Percentiles rank a stretch among this genome's conserved stretches.
Evolutionary conservation across 106 monocot species (phyloP).

Genomic region (Phalaenopsis equestris): DNA sequence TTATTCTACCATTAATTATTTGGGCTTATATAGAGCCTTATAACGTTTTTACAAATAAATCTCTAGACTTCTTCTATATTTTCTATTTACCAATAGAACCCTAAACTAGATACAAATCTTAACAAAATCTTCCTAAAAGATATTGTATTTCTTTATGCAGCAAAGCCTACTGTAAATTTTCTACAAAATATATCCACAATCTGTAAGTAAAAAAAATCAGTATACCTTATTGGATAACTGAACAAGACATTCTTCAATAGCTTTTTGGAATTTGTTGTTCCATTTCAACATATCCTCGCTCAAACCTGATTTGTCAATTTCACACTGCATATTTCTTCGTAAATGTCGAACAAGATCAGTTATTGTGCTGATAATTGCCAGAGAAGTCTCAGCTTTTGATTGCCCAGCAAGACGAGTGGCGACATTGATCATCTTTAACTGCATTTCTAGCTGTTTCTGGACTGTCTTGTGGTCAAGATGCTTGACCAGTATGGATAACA

Average conservation of each 20-base stretch:
- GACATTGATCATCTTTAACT: constrained; percentile 66
- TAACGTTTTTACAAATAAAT: no score
- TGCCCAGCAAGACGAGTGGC: constrained; percentile 49
- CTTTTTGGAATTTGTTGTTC: constrained; percentile 45
- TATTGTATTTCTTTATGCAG: background rate
- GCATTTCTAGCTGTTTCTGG: constrained; percentile 57
- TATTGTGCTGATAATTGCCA: constrained; percentile 54
- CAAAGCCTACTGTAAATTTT: background rate
- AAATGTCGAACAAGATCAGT: constrained; percentile 75
- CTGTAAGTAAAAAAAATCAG: background rate
- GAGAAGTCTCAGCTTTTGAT: constrained; percentile 48
- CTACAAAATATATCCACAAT: background rate
- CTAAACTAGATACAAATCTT: no score
- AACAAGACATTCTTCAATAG: constrained; percentile 67
- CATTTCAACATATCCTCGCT: constrained; percentile 38
- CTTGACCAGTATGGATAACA: constrained; percentile 74
- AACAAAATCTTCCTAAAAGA: no score
- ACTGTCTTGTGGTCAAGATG: constrained; percentile 86
- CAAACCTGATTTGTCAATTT: constrained; percentile 14
- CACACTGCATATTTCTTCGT: constrained; percentile 55
- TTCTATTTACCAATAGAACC: no score
- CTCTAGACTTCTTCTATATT: no score
- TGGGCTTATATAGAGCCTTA: no score
- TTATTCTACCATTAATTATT: no score
- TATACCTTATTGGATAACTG: constrained; percentile 77